Conservation (phyloP, 345 rosid species). For the Syzygium aqueum region DNA sequence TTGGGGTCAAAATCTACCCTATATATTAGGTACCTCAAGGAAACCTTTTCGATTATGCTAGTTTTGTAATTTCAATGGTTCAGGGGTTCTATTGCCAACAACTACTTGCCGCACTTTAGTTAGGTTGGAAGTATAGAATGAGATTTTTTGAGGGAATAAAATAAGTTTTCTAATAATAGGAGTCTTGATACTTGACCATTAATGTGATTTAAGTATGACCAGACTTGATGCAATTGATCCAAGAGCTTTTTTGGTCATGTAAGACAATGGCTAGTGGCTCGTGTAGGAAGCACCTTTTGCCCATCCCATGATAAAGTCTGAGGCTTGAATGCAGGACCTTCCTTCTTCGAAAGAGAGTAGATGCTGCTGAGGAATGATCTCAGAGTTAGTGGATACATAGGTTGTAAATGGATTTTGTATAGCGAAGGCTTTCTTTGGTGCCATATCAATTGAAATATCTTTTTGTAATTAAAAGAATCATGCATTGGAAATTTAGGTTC, state of each 20-base stretch:
- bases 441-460: background rate
- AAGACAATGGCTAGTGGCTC: background rate
- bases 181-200: background rate
- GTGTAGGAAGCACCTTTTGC: background rate
- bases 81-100: background rate
- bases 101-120: background rate
- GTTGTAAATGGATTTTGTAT: background rate
- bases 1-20: background rate
- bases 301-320: background rate
- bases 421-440: background rate
- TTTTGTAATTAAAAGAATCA: background rate
- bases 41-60: background rate
- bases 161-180: background rate
- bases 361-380: background rate
- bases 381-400: background rate
- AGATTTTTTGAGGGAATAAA: background rate
- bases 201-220: background rate
- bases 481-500: background rate
- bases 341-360: background rate
- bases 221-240: background rate
- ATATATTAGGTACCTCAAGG: background rate
- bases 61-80: background rate
- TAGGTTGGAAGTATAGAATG: background rate
- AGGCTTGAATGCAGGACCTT: background rate
- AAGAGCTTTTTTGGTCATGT: background rate